phyloP scores from a whole-genome alignment of 2,329 filamentous ascomycete species.

The Microdochium nivale region DNA sequence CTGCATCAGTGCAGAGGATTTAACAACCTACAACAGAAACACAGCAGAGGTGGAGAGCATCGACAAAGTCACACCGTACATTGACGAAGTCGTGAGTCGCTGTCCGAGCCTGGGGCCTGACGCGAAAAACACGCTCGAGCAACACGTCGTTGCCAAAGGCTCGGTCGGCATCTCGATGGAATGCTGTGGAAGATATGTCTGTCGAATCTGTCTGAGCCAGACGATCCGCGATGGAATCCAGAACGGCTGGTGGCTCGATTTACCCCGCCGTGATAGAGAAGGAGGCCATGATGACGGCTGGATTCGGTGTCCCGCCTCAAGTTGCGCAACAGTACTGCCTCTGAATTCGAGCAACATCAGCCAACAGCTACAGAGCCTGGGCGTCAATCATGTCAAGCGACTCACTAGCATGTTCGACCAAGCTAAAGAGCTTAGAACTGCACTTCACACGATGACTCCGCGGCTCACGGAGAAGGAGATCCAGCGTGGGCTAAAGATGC shows the following conservation, averaged over 20 bases:
- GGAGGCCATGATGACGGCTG: not conserved
- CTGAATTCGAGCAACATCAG: constrained; percentile 1
- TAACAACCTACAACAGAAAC: too few species aligned
- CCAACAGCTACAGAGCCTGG: constrained; percentile 1
- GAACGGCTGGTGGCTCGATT: constrained; percentile 6
- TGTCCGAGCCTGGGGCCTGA: constrained; percentile 1
- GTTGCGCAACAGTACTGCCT: constrained; percentile 3
- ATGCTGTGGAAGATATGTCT: constrained; percentile 6
- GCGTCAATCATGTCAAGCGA: not conserved
- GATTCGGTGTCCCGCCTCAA: constrained; percentile 6
- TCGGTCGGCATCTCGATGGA: constrained; percentile 2
- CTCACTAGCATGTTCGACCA: constrained; percentile 1
- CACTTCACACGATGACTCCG: constrained; percentile 2
- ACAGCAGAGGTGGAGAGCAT: too few species aligned
- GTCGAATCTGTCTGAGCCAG: constrained; percentile 5
- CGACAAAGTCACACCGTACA: too few species aligned
- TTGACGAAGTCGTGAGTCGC: constrained; percentile 5
- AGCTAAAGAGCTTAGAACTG: constrained; percentile 1
- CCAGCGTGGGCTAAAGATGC: constrained; percentile 3
- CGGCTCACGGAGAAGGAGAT: constrained; percentile 2
- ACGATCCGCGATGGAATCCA: constrained; percentile 4
- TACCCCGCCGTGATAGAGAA: not conserved
- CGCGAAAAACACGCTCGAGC: constrained; percentile 3
- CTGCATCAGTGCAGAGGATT: too few species aligned
- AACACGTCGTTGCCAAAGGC: constrained; percentile 1